Conservation (phyloP, 1,284 basidiomycete genomes). For the Sporisorium graminicola region DNA sequence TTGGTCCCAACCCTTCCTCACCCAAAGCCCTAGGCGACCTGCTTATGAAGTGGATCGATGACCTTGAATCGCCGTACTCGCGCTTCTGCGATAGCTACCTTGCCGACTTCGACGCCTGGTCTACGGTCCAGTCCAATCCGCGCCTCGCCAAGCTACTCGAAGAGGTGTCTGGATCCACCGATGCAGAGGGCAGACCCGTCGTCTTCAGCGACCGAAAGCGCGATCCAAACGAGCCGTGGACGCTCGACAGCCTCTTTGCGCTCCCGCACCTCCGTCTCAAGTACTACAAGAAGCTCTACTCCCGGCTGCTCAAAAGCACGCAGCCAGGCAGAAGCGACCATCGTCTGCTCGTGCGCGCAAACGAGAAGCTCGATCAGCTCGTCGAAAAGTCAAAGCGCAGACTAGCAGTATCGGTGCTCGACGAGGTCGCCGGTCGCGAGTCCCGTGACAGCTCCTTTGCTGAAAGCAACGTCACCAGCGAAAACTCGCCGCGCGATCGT, state of each 20-base stretch:
- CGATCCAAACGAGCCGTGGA: slow-evolving; percentile 75
- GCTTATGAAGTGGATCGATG: slow-evolving; percentile 92
- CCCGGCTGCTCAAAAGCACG: slow-evolving; percentile 86
- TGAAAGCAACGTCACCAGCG: slow-evolving; percentile 49
- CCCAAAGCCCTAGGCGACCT: slow-evolving; percentile 95
- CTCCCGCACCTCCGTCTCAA: slow-evolving; percentile 85
- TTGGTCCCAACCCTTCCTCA: slow-evolving; percentile 91
- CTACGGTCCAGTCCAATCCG: slow-evolving; percentile 80
- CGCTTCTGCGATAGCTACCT: slow-evolving; percentile 82
- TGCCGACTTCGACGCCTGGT: slow-evolving; percentile 85
- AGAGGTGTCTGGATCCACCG: slow-evolving; percentile 75
- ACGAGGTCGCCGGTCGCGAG: slow-evolving; percentile 43
- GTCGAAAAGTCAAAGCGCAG: slow-evolving; percentile 74
- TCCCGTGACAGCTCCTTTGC: slow-evolving; percentile 53
- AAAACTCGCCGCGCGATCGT: slow-evolving; percentile 42
- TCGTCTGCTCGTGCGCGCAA: slow-evolving; percentile 81
- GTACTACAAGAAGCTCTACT: slow-evolving; percentile 94
- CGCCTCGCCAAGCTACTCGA: slow-evolving; percentile 79
- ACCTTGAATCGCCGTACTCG: slow-evolving; percentile 81
- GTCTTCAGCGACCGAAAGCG: slow-evolving; percentile 56
- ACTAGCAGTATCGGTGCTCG: slow-evolving; percentile 49
- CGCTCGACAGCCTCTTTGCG: slow-evolving; percentile 86
- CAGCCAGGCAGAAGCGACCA: slow-evolving; percentile 90
- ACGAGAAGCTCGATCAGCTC: slow-evolving; percentile 83
- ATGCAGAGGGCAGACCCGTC: slow-evolving; percentile 49